Evolutionary conservation across 345 rosid genomes (phyloP).

Genomic region (Microthlaspi erraticum): DNA sequence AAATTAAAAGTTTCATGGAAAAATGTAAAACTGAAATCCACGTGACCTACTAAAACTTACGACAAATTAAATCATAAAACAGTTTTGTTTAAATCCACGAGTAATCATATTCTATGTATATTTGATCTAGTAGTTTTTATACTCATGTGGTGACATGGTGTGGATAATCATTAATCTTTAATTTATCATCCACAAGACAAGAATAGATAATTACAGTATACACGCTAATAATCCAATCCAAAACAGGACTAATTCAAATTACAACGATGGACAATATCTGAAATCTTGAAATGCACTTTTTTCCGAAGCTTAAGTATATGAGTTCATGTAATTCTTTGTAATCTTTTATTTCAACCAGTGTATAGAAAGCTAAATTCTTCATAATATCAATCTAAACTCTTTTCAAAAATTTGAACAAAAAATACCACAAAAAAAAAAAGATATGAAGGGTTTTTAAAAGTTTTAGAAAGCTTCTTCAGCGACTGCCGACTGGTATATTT

Average conservation of each 20-base stretch:
- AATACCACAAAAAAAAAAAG: background rate
- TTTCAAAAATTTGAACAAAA: background rate
- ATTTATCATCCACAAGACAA: background rate
- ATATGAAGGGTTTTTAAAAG: background rate
- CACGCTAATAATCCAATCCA: background rate
- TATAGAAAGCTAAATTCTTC: background rate
- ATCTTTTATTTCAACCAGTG: background rate
- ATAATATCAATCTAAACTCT: background rate
- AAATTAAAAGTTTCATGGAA: constrained; percentile 32
- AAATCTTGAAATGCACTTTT: background rate
- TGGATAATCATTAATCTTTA: background rate
- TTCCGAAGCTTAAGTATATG: too few relatives aligned
- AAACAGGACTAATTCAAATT: background rate
- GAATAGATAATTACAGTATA: too few relatives aligned
- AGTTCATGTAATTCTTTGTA: background rate
- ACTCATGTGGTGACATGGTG: background rate
- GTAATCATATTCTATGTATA: constrained; percentile 8
- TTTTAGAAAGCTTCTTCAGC: background rate
- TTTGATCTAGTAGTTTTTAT: background rate
- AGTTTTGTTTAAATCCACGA: constrained; percentile 14
- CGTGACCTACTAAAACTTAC: constrained; percentile 36
- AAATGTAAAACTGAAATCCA: constrained; percentile 33
- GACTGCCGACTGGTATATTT: background rate
- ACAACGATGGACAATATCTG: background rate
- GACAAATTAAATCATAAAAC: background rate